phyloP scores from a whole-genome alignment of 345 rosid genomes.

The Xanthoceras sorbifolium region DNA sequence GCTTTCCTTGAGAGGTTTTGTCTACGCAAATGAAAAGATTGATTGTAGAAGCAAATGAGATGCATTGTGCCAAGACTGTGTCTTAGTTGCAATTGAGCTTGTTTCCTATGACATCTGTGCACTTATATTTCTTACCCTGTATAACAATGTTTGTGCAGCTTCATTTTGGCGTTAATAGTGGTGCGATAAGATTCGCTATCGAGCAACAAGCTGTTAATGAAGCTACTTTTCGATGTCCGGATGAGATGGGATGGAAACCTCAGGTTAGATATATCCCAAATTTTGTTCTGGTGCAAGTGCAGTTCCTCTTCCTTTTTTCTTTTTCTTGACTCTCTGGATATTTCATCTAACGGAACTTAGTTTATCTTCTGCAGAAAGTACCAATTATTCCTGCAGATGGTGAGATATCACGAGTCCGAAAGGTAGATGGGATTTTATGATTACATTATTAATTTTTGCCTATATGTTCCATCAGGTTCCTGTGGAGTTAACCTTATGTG shows the following conservation, averaged over 20 bases:
- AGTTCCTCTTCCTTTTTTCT: neutral
- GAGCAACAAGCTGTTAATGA: constrained; percentile 96
- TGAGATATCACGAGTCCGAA: constrained; percentile 59
- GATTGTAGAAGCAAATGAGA: neutral
- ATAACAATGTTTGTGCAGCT: constrained; percentile 42
- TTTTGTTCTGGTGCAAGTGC: neutral
- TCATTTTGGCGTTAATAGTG: constrained; percentile 96
- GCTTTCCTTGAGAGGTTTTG: neutral
- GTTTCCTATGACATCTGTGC: neutral
- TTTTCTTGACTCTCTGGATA: neutral
- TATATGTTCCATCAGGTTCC: neutral
- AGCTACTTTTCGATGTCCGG: constrained; percentile 96
- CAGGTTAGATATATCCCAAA: constrained; percentile 54
- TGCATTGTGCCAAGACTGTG: neutral
- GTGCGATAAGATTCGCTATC: constrained; percentile 83
- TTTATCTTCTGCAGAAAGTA: constrained; percentile 59
- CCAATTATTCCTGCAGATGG: constrained; percentile 85
- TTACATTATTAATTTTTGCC: neutral
- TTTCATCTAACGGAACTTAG: constrained; percentile 13
- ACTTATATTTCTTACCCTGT: neutral
- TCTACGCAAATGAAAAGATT: neutral
- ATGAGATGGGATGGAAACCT: constrained; percentile 99
- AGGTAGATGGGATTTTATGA: constrained; percentile 48
- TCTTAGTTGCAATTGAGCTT: constrained; percentile 1
- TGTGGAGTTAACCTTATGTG: neutral